A percentile compares a stretch with the other conserved stretches of the same genome.
phyloP scores from a whole-genome alignment of 805 yeast genomes.

The Schizosaccharomyces osmophilus region DNA sequence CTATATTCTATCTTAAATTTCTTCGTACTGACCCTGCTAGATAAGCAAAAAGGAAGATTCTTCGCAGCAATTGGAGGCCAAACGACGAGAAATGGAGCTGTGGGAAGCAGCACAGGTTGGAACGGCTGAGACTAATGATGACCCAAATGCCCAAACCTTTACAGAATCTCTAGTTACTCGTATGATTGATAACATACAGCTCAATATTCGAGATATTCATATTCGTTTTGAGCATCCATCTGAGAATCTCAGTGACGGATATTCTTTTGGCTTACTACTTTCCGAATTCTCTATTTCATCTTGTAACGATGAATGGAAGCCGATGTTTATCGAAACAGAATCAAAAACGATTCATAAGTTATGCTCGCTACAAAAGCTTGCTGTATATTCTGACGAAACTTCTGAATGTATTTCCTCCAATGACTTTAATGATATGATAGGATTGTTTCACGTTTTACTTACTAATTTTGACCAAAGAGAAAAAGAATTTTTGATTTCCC shows the following conservation, averaged over 20 bases:
- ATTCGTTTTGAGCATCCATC: slow-evolving; percentile 58
- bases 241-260: slow-evolving; percentile 46
- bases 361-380: slow-evolving; percentile 44
- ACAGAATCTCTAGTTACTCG: slow-evolving; percentile 72
- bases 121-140: slow-evolving; percentile 6
- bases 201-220: slow-evolving; percentile 77
- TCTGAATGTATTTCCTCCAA: not conserved
- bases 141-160: slow-evolving; percentile 46
- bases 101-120: slow-evolving; percentile 21
- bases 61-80: slow-evolving; percentile 32
- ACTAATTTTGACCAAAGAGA: slow-evolving; percentile 1
- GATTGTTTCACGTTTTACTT: slow-evolving; percentile 5
- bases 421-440: not conserved
- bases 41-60: slow-evolving; percentile 33
- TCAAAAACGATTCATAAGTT: slow-evolving; percentile 38
- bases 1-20: too few relatives aligned
- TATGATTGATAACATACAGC: slow-evolving; percentile 64
- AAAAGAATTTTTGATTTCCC: slow-evolving; percentile 32
- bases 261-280: slow-evolving; percentile 59
- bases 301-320: slow-evolving; percentile 63
- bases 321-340: slow-evolving; percentile 57
- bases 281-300: slow-evolving; percentile 79
- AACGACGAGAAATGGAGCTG: slow-evolving; percentile 46
- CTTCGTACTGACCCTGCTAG: not conserved
- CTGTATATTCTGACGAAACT: slow-evolving; percentile 54